A percentile compares a stretch with the other conserved stretches of the same genome.
These are phyloP conservation scores for Metschnikowia aberdeeniae DNA, from an alignment of 805 yeast genomes.

Conservation along the genomic window DNA sequence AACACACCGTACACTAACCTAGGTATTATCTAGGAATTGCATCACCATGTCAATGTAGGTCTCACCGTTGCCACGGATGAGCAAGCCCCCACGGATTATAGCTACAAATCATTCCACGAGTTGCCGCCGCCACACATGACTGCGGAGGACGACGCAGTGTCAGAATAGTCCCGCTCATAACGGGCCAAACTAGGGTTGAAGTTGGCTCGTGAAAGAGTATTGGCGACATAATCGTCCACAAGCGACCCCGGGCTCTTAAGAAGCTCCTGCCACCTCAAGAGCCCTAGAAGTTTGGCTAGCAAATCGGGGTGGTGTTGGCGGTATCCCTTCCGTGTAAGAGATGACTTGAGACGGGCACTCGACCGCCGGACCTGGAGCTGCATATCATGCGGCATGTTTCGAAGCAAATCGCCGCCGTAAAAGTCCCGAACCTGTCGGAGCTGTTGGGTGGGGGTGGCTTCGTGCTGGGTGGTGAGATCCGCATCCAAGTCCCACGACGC, in stretches of 20 bases:
- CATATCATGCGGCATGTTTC: constrained; percentile 13
- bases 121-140: constrained; percentile 17
- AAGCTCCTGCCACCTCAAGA: constrained; percentile 16
- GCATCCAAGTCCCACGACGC: constrained; percentile 21
- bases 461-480: constrained; percentile 12
- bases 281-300: constrained; percentile 10
- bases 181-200: constrained; percentile 3
- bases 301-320: constrained; percentile 10
- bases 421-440: constrained; percentile 11
- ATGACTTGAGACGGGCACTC: constrained; percentile 9
- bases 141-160: constrained; percentile 18
- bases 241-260: constrained; percentile 15
- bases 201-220: constrained; percentile 16
- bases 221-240: constrained; percentile 17
- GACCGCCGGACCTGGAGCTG: constrained; percentile 13
- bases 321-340: constrained; percentile 14
- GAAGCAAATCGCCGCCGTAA: constrained; percentile 16
- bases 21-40: too few relatives aligned
- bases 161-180: constrained; percentile 13
- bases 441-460: constrained; percentile 9
- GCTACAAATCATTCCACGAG: constrained; percentile 17
- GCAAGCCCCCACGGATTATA: not conserved
- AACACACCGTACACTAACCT: too few relatives aligned
- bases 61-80: not conserved
- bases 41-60: not conserved